Evolutionary conservation across 495 filamentous ascomycete genomes (phyloP).

Genomic region (Astrocystis sublimbata): DNA sequence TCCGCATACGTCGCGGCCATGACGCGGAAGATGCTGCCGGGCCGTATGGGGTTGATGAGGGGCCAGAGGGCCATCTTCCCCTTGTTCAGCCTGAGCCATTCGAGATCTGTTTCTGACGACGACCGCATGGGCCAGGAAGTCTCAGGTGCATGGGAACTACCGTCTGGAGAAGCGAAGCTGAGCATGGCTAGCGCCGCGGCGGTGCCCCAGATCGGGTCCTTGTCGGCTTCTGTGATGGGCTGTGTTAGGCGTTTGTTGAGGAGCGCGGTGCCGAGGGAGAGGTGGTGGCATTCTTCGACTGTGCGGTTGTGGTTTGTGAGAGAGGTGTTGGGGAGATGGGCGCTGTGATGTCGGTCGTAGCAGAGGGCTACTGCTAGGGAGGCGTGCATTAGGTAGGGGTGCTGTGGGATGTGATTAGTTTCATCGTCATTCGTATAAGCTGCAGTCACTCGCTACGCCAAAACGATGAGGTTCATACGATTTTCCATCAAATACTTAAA

Average conservation of each 20-base stretch:
- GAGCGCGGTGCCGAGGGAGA: slow-evolving; percentile 42
- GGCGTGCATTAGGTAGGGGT: slow-evolving; percentile 52
- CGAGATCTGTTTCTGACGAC: slow-evolving; percentile 37
- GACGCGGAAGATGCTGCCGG: slow-evolving; percentile 43
- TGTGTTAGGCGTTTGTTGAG: slow-evolving; percentile 38
- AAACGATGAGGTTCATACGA: too few species aligned
- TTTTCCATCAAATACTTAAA: too few species aligned
- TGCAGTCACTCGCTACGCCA: too few species aligned
- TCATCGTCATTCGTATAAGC: too few species aligned
- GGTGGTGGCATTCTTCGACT: slow-evolving; percentile 46
- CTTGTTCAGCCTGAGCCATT: slow-evolving; percentile 47
- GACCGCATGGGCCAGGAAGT: slow-evolving; percentile 47
- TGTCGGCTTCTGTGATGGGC: slow-evolving; percentile 40
- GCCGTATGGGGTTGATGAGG: slow-evolving; percentile 41
- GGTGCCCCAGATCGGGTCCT: slow-evolving; percentile 50
- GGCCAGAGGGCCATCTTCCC: slow-evolving; percentile 49
- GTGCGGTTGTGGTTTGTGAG: slow-evolving; percentile 26
- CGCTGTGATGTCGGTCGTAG: slow-evolving; percentile 47
- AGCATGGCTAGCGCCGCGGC: slow-evolving; percentile 42
- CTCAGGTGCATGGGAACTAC: slow-evolving; percentile 38
- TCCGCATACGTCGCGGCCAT: slow-evolving; percentile 37
- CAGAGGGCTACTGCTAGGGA: slow-evolving; percentile 44
- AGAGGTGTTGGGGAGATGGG: slow-evolving; percentile 22
- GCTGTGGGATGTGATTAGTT: slow-evolving; percentile 31
- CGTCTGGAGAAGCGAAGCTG: slow-evolving; percentile 42